Base-by-base conservation (phyloP, 495 filamentous ascomycete genomes). In the Aeminium ludgeri region DNA sequence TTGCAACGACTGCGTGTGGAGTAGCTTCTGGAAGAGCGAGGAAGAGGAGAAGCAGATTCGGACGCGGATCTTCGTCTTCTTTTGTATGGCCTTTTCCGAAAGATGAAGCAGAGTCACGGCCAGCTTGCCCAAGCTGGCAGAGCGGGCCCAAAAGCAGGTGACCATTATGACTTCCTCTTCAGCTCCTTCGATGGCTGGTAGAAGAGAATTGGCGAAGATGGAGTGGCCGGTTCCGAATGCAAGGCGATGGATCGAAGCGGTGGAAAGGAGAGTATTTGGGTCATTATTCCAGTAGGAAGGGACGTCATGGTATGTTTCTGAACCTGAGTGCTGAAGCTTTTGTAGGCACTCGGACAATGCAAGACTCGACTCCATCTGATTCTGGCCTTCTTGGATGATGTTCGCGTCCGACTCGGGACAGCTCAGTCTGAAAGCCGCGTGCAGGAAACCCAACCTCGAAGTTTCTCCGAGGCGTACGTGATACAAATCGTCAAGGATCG, bases 81-180 rank as follows among this genome's bases (percentile, higher is more conserved):
- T 55, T 2, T 43, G 25, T 1, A 50, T 17, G n/a, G 51, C 54
- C 28, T 43, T 55, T 19, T 45, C 43, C 10, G 76, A 78, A 10
- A 80, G 65, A 18, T 54, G 56, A 20, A 58, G 50, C 0, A 81
- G 65, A 11, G 68, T 56, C 27, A 63, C 53, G 36, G 49, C 52
- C 17, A 84, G 52, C 0, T 60, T 59, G 2, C 56, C 52, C 37
- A 74, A 60, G 0, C 69, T 71, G 3, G 58, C 48, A 1, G 77
- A 81, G 1, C 59, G 53, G 0, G 75, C 73, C 80, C 80, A 86
- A 57, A 82, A 86, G 53, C 80, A 84, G 11, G 80, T 84, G 2
- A 81, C 76, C 33, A 86, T 61, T 34, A 83, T 65, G 20, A 86
- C 56, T 48, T 84, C 80, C 31, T 61, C 54, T 11, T 65, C 51